Conservation (phyloP, 768 basidiomycete genomes). For the Russula lepida region DNA sequence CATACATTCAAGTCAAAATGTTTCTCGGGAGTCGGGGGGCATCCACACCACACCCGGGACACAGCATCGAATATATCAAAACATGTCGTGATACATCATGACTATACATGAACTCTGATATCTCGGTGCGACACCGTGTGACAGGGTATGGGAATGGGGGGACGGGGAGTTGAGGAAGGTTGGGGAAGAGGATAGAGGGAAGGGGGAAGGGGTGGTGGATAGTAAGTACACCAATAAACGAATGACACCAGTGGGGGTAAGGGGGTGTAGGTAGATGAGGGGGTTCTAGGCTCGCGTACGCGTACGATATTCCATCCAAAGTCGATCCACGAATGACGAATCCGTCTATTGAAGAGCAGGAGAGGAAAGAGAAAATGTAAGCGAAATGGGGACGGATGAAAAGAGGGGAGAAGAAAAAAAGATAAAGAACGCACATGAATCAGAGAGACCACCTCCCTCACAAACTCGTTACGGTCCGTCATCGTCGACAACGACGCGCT, state of each 20-base stretch:
- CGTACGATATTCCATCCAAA: constrained; percentile 44
- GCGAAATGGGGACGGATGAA: neutral
- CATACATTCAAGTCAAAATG: neutral
- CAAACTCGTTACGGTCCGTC: constrained; percentile 34
- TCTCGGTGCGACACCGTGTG: constrained; percentile 1
- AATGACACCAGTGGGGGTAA: neutral
- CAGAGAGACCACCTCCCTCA: constrained; percentile 69
- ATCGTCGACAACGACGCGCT: neutral
- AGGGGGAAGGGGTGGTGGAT: neutral
- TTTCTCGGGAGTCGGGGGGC: neutral
- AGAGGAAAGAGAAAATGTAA: neutral
- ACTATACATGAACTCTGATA: constrained; percentile 10
- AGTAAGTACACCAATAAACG: neutral
- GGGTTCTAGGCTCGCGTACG: constrained; percentile 7
- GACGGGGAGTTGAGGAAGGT: neutral
- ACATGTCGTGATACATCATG: constrained; percentile 12
- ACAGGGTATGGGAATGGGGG: neutral
- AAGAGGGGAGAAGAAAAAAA: neutral
- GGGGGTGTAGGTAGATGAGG: too few species aligned
- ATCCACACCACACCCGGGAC: neutral
- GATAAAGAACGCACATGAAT: constrained; percentile 23
- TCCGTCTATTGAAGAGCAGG: constrained; percentile 41
- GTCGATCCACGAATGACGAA: constrained; percentile 52
- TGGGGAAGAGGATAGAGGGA: neutral
- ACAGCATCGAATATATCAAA: constrained; percentile 11